Conservation (phyloP, 1,139 yeast genomes). For the Kodamaea alishanica region DNA sequence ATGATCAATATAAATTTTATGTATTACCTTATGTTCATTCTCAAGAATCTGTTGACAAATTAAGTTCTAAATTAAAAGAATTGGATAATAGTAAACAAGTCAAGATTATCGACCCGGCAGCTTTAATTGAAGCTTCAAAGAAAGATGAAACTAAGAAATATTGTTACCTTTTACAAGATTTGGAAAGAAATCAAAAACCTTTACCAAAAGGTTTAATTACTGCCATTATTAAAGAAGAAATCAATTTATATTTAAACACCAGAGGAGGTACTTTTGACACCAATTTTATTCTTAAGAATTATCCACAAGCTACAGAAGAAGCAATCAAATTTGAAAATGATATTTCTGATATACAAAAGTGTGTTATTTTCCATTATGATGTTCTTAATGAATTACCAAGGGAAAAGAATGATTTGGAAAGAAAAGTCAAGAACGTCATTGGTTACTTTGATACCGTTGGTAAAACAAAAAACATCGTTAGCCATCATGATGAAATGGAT, state of each 20-base stretch:
- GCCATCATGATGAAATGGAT: constrained; percentile 24
- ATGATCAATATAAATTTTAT: constrained; percentile 36
- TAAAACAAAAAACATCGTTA: constrained; percentile 30
- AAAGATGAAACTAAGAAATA: constrained; percentile 41
- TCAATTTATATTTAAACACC: constrained; percentile 37
- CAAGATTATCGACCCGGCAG: constrained; percentile 45
- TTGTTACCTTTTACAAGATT: constrained; percentile 40
- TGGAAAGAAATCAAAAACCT: constrained; percentile 28
- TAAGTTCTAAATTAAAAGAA: constrained; percentile 15
- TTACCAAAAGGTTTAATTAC: constrained; percentile 59
- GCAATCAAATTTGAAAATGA: constrained; percentile 63
- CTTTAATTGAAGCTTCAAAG: constrained; percentile 43
- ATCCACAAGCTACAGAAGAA: constrained; percentile 57
- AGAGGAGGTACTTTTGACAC: constrained; percentile 43
- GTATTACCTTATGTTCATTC: constrained; percentile 41
- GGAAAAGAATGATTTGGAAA: constrained; percentile 25
- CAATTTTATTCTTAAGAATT: constrained; percentile 47
- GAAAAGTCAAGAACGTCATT: constrained; percentile 39
- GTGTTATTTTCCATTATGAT: constrained; percentile 36
- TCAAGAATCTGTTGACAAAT: constrained; percentile 18
- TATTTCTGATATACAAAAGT: constrained; percentile 42
- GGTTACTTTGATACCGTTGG: constrained; percentile 61
- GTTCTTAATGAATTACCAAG: constrained; percentile 24
- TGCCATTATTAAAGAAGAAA: constrained; percentile 49
- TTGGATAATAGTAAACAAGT: constrained; percentile 28